Conservation (phyloP, 2,329 filamentous ascomycete species). For the Aspergillus candidus region DNA sequence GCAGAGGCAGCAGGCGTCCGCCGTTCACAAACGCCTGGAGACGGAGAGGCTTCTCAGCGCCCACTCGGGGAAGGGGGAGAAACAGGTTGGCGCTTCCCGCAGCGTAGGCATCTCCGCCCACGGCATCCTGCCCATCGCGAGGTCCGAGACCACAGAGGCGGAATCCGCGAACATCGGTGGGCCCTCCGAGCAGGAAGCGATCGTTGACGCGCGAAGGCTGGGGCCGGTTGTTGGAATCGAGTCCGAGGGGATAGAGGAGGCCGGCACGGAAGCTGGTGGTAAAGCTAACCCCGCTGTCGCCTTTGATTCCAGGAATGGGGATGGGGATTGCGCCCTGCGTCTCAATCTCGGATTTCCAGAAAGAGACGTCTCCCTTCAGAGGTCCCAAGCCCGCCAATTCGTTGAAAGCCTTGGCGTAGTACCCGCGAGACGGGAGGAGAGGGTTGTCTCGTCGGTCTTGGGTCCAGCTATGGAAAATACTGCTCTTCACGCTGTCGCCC, state of each 20-base stretch:
- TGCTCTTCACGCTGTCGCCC: slow-evolving; percentile 85
- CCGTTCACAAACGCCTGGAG: slow-evolving; percentile 89
- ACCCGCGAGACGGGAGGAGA: slow-evolving; percentile 75
- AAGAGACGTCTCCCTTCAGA: slow-evolving; percentile 82
- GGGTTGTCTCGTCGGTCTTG: slow-evolving; percentile 78
- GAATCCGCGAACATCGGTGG: slow-evolving; percentile 92
- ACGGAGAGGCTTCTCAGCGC: slow-evolving; percentile 75
- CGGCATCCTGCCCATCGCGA: slow-evolving; percentile 74
- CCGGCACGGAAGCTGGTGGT: slow-evolving; percentile 77
- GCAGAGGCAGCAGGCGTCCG: slow-evolving; percentile 73
- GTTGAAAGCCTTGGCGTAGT: slow-evolving; percentile 67
- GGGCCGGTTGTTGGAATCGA: slow-evolving; percentile 50
- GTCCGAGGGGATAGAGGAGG: slow-evolving; percentile 72
- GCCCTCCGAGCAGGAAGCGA: slow-evolving; percentile 89
- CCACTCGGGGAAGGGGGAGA: slow-evolving; percentile 74
- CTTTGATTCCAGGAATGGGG: slow-evolving; percentile 60
- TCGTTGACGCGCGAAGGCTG: slow-evolving; percentile 79
- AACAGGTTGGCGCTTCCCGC: slow-evolving; percentile 83
- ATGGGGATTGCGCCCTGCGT: slow-evolving; percentile 69
- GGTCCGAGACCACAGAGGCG: slow-evolving; percentile 83
- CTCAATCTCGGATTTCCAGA: slow-evolving; percentile 87
- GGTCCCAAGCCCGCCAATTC: slow-evolving; percentile 86
- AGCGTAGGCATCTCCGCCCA: slow-evolving; percentile 87
- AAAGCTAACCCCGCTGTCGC: slow-evolving; percentile 71
- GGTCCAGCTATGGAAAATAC: slow-evolving; percentile 72